These are phyloP conservation scores for Vitis labrusca DNA, from an alignment of 164 flowering plant genomes.

Conservation along the genomic window DNA sequence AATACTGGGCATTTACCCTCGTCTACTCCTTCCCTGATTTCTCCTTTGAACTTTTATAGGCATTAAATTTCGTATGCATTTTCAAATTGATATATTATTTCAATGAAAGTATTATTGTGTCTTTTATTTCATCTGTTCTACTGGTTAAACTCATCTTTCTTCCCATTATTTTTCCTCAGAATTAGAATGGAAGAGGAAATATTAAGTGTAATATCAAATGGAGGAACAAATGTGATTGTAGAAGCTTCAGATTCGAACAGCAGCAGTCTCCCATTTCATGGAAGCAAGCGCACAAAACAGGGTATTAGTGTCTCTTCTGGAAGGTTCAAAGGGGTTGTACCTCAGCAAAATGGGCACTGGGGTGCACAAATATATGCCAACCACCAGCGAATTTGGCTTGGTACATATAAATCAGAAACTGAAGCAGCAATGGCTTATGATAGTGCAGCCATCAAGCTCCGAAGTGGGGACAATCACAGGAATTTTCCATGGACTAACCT, in stretches of 20 bases:
- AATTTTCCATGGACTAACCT: slow-evolving; percentile 48
- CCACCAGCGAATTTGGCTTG: slow-evolving; percentile 66
- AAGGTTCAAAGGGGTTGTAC: slow-evolving; percentile 64
- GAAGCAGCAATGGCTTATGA: slow-evolving; percentile 77
- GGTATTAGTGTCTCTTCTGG: slow-evolving; percentile 3
- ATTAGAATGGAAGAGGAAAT: slow-evolving; percentile 20
- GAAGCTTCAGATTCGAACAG: slow-evolving; percentile 33
- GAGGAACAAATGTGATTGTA: not conserved
- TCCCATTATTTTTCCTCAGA: not conserved
- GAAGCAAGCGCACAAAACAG: slow-evolving; percentile 25
- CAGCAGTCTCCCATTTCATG: slow-evolving; percentile 13
- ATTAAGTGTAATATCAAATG: slow-evolving; percentile 17
- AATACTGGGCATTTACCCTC: slow-evolving; percentile 7
- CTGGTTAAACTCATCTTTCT: not conserved
- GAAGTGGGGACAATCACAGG: slow-evolving; percentile 39
- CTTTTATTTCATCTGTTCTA: no score
- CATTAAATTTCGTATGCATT: no score
- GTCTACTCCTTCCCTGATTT: not conserved
- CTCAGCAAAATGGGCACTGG: slow-evolving; percentile 62
- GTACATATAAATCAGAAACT: slow-evolving; percentile 57
- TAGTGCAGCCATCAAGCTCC: slow-evolving; percentile 53
- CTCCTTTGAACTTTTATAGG: not conserved
- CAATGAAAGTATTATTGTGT: not conserved
- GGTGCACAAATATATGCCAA: slow-evolving; percentile 71
- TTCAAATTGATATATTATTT: not conserved